Conservation (phyloP, 2,329 filamentous ascomycete species). For the Aspergillus piperis region DNA sequence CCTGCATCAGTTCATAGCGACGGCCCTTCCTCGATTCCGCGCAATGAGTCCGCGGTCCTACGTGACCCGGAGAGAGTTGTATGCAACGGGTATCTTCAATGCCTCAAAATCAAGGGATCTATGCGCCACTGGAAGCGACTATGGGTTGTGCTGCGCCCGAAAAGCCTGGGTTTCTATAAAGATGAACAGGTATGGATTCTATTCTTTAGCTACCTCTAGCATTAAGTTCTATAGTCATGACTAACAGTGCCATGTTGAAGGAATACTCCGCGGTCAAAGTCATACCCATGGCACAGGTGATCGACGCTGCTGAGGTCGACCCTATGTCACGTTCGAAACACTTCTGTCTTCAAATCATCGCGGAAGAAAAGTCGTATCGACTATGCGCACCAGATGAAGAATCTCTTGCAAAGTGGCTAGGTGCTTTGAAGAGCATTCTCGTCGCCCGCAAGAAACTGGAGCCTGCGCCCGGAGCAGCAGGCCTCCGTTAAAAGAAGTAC, state of each 20-base stretch:
- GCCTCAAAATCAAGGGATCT: conserved; percentile 75
- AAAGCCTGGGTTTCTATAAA: conserved; percentile 88
- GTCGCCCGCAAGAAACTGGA: conserved; percentile 39
- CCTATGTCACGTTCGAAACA: conserved; percentile 80
- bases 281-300: conserved; percentile 73
- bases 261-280: conserved; percentile 89
- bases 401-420: conserved; percentile 77
- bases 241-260: conserved; percentile 34
- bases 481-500: conserved; percentile 3
- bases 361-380: conserved; percentile 81
- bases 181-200: conserved; percentile 60
- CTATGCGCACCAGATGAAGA: conserved; percentile 82
- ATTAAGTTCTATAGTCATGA: not conserved
- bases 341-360: conserved; percentile 89
- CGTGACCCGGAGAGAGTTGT: conserved; percentile 85
- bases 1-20: conserved; percentile 31
- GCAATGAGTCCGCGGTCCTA: conserved; percentile 55
- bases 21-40: conserved; percentile 38
- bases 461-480: conserved; percentile 18
- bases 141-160: conserved; percentile 87
- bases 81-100: conserved; percentile 87
- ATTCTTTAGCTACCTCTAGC: not conserved
- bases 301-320: conserved; percentile 91
- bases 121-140: conserved; percentile 92
- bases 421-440: conserved; percentile 77